Conservation (phyloP, 345 rosid species). For the Syzygium jambos region DNA sequence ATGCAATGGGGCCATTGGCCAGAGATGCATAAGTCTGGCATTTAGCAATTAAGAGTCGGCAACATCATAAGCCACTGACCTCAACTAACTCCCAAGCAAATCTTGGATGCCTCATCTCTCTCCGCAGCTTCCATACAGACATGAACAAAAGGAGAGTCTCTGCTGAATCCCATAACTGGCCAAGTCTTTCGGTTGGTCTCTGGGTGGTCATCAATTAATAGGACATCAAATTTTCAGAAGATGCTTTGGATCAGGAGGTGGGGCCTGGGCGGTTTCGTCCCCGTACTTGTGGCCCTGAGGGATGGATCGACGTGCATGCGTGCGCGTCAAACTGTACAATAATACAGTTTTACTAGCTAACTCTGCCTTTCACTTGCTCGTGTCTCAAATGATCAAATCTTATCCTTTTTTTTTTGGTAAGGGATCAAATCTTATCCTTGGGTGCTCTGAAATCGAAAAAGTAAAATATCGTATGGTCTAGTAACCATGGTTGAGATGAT, state of each 20-base stretch:
- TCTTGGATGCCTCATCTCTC: neutral
- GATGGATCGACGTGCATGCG: neutral
- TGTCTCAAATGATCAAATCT: neutral
- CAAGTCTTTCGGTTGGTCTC: neutral
- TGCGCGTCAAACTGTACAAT: neutral
- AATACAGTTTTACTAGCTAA: neutral
- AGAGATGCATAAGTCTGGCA: neutral
- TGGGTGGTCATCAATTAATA: neutral
- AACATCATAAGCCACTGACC: neutral
- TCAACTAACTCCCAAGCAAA: neutral
- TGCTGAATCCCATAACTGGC: neutral
- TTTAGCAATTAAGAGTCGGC: constrained; percentile 11
- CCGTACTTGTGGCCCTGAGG: neutral
- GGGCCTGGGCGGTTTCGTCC: neutral
- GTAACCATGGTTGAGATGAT: neutral
- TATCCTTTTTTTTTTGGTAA: too few species aligned
- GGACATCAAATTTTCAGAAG: neutral
- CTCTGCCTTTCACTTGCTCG: neutral
- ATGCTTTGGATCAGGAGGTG: neutral
- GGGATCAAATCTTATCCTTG: neutral
- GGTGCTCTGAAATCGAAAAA: neutral
- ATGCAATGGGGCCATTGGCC: neutral
- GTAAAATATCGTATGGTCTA: neutral
- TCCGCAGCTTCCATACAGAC: neutral
- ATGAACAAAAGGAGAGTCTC: neutral